Evolutionary conservation across 139 green algal genomes (phyloP).

Genomic region (Asterochloris erici): DNA sequence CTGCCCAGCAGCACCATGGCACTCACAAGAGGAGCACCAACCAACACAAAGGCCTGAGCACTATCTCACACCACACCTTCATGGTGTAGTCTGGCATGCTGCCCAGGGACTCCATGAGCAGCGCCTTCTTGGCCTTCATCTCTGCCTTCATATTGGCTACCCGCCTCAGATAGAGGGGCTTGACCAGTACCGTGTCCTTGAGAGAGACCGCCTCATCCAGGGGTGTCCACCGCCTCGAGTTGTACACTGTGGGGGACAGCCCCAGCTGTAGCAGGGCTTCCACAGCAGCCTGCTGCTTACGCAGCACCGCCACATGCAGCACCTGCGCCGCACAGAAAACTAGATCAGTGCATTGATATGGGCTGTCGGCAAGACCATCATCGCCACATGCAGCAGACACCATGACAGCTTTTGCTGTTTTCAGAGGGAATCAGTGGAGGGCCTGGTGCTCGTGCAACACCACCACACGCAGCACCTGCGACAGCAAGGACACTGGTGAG

Average conservation of each 20-base stretch:
- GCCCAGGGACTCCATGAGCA: slow-evolving; percentile 35
- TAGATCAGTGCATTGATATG: background rate
- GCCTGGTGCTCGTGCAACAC: background rate
- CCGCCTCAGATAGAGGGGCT: slow-evolving; percentile 28
- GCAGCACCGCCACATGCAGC: slow-evolving; percentile 63
- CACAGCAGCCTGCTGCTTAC: slow-evolving; percentile 24
- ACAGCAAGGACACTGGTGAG: too few relatives aligned
- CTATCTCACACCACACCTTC: slow-evolving; percentile 35
- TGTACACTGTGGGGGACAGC: slow-evolving; percentile 30
- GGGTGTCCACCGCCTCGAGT: slow-evolving; percentile 49
- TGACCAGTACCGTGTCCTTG: slow-evolving; percentile 25
- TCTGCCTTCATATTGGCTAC: slow-evolving; percentile 26
- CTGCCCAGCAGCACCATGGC: too few relatives aligned
- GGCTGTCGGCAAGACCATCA: background rate
- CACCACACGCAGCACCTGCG: background rate
- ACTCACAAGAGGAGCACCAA: too few relatives aligned
- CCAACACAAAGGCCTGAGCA: too few relatives aligned
- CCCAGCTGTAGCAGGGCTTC: slow-evolving; percentile 44
- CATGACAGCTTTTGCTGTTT: background rate
- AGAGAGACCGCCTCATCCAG: slow-evolving; percentile 66
- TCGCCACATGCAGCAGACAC: background rate
- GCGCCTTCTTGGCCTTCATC: slow-evolving; percentile 46
- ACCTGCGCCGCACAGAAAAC: slow-evolving; percentile 28
- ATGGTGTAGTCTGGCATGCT: slow-evolving; percentile 65
- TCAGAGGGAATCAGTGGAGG: background rate